A percentile compares a stretch with the other conserved stretches of the same genome.
Conservation (phyloP, 1,284 basidiomycete species). For the Ceratobasidium sp. region DNA sequence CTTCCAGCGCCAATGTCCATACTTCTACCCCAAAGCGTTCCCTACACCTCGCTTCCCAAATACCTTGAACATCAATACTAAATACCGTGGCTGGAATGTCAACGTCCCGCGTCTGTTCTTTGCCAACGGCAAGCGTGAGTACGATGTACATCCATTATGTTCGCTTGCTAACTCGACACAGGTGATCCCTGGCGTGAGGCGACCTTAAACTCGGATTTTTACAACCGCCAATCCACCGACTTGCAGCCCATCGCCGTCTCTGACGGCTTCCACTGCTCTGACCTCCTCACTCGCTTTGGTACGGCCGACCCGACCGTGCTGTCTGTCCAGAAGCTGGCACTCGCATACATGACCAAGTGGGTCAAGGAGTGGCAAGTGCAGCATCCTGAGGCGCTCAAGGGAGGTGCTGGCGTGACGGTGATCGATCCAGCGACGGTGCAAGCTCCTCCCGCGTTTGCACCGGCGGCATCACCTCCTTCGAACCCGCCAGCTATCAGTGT, state of each 20-base stretch:
- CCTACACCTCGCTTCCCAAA: conserved; percentile 31
- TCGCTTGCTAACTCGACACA: not conserved
- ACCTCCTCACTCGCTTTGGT: conserved; percentile 37
- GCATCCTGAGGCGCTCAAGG: too few species aligned
- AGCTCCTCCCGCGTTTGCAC: too few species aligned
- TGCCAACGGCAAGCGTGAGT: conserved; percentile 42
- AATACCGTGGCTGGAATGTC: conserved; percentile 39
- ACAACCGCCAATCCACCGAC: conserved; percentile 35
- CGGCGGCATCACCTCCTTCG: too few species aligned
- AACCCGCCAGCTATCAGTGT: conserved; percentile 22
- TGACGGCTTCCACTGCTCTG: conserved; percentile 42
- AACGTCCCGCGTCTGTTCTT: conserved; percentile 39
- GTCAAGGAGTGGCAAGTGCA: too few species aligned
- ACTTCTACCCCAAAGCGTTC: conserved; percentile 40
- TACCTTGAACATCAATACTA: conserved; percentile 35
- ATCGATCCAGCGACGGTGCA: too few species aligned
- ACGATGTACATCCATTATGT: not conserved
- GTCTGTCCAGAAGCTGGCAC: conserved; percentile 37
- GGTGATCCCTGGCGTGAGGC: conserved; percentile 40
- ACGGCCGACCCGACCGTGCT: conserved; percentile 30
- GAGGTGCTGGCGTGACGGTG: too few species aligned
- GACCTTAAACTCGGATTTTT: conserved; percentile 39
- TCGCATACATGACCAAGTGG: too few species aligned
- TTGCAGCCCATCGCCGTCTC: conserved; percentile 40
- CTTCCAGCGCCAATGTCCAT: conserved; percentile 39